These are phyloP conservation scores for Populus nigra DNA, from an alignment of 345 rosid genomes.

Conservation along the genomic window DNA sequence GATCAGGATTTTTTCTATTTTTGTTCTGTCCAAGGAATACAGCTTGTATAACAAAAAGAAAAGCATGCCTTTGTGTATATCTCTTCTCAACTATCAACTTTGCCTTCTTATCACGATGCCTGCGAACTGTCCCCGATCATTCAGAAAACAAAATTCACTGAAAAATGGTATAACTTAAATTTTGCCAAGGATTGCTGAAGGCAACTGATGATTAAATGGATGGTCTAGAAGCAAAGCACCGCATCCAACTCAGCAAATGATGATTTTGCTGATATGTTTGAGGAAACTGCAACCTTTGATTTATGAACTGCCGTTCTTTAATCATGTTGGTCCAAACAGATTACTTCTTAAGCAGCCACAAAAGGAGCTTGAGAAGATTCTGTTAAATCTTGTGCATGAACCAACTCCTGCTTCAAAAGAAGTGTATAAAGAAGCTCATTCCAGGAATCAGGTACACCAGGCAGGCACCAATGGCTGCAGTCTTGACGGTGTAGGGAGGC, in stretches of 20 bases:
- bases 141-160: background rate
- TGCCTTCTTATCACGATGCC: background rate
- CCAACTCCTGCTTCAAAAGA: conserved; percentile 26
- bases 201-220: background rate
- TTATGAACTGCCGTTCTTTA: background rate
- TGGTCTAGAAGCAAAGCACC: background rate
- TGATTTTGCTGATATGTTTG: background rate
- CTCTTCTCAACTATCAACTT: background rate
- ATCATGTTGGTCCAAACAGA: background rate
- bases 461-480: conserved; percentile 98
- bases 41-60: background rate
- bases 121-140: background rate
- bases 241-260: background rate
- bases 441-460: conserved; percentile 94
- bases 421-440: conserved; percentile 72
- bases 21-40: background rate
- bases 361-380: conserved; percentile 14
- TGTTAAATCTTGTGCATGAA: conserved; percentile 3
- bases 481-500: conserved; percentile 73
- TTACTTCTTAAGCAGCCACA: conserved; percentile 5
- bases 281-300: background rate
- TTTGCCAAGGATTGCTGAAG: background rate
- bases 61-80: background rate
- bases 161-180: background rate
- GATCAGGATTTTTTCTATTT: background rate